Percentiles rank a stretch among this genome's conserved stretches.
phyloP scores from a whole-genome alignment of 1,284 basidiomycete genomes.

The Ceratobasidium sp. region DNA sequence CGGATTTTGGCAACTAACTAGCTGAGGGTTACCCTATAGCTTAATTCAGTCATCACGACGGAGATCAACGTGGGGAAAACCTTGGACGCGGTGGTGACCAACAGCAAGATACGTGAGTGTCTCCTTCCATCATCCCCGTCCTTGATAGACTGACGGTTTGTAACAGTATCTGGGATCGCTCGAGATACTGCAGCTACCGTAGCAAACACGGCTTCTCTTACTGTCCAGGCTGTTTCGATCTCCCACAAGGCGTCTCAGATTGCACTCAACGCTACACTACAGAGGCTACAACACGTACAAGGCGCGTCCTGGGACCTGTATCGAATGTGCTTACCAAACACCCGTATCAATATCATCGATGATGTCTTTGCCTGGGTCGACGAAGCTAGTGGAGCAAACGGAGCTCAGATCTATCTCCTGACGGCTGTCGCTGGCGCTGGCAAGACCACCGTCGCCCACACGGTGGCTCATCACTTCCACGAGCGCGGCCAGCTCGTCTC shows the following conservation, averaged over 20 bases:
- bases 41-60: neutral
- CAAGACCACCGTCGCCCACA: constrained; percentile 24
- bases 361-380: neutral
- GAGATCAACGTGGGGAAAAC: neutral
- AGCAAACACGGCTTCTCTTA: neutral
- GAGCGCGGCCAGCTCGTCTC: constrained; percentile 26
- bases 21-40: neutral
- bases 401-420: constrained; percentile 8
- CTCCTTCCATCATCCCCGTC: no score
- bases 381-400: neutral
- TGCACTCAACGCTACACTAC: neutral
- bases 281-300: neutral
- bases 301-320: constrained; percentile 5
- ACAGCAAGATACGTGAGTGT: neutral
- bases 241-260: neutral
- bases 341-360: constrained; percentile 5
- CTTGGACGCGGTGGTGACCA: neutral
- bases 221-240: no score
- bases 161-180: neutral
- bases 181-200: neutral
- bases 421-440: constrained; percentile 47
- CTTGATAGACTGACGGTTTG: neutral
- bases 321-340: neutral
- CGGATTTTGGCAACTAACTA: neutral
- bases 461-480: neutral